Conservation (phyloP, 352 stramenopile species). For the Phytophthora sansomeana region DNA sequence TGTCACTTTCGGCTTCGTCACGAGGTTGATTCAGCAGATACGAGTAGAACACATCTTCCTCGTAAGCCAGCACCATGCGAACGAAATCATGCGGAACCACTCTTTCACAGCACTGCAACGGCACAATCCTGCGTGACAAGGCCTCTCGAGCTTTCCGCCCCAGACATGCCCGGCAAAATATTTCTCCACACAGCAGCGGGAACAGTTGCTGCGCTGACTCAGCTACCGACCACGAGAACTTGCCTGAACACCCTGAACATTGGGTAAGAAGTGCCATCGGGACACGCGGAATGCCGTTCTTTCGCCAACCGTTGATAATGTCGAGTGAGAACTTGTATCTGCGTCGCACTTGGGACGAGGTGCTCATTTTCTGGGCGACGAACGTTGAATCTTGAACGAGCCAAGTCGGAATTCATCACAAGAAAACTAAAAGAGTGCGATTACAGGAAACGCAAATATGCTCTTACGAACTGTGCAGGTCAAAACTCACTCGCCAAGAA, state of each 20-base stretch:
- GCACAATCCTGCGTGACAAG: conserved; percentile 31
- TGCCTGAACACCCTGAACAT: conserved; percentile 18
- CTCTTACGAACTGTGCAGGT: neutral
- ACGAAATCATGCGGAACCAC: conserved; percentile 42
- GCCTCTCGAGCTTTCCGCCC: conserved; percentile 19
- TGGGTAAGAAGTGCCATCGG: neutral
- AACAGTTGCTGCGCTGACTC: conserved; percentile 33
- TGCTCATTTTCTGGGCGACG: neutral
- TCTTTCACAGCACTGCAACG: conserved; percentile 49
- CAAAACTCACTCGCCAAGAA: conserved; percentile 56
- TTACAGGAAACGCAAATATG: conserved; percentile 6
- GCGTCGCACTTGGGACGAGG: conserved; percentile 16
- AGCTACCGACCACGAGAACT: conserved; percentile 19
- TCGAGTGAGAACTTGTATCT: conserved; percentile 3
- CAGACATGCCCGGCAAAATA: conserved; percentile 45
- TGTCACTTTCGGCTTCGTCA: neutral
- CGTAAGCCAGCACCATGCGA: conserved; percentile 33
- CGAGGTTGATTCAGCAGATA: conserved; percentile 33
- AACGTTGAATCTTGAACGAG: neutral
- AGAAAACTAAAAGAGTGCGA: conserved; percentile 3
- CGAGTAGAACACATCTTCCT: conserved; percentile 56
- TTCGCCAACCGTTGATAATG: conserved; percentile 11
- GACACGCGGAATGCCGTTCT: conserved; percentile 4
- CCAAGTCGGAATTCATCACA: conserved; percentile 11
- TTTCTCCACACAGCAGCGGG: conserved; percentile 49